A percentile compares a stretch with the other conserved stretches of the same genome.
Evolutionary conservation across 2,329 filamentous ascomycete genomes (phyloP).

Genomic region (Claviceps lovelessii): DNA sequence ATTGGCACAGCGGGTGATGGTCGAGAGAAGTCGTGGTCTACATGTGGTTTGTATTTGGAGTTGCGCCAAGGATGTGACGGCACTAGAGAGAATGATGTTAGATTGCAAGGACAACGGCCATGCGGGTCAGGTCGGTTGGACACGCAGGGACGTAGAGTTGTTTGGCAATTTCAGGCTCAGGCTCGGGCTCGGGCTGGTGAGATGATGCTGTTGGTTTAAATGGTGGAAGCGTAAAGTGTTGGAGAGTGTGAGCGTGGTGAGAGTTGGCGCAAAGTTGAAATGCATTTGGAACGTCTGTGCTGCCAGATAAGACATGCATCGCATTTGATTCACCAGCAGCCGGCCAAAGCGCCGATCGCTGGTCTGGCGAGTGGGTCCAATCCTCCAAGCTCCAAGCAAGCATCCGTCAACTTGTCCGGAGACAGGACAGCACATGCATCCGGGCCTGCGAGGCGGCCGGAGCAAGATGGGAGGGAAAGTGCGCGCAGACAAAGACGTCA

Average conservation of each 20-base stretch:
- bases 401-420: not conserved
- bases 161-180: not conserved
- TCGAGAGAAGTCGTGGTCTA: not conserved
- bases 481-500: not conserved
- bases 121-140: not conserved
- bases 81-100: not conserved
- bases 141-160: no score
- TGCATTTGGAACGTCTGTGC: no score
- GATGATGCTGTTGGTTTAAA: not conserved
- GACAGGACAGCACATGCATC: no score
- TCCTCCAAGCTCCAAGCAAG: no score
- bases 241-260: not conserved
- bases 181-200: not conserved
- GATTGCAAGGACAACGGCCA: not conserved
- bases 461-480: no score
- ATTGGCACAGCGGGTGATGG: conserved; percentile 8
- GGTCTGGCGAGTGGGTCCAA: not conserved
- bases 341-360: not conserved
- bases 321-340: not conserved
- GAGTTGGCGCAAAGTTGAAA: no score
- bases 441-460: no score
- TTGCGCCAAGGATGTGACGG: not conserved
- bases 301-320: not conserved
- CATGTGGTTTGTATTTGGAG: not conserved
- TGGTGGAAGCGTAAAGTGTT: no score